Base-by-base conservation (phyloP, 176 grass and related monocot species). In the Hordeum vulgare region DNA sequence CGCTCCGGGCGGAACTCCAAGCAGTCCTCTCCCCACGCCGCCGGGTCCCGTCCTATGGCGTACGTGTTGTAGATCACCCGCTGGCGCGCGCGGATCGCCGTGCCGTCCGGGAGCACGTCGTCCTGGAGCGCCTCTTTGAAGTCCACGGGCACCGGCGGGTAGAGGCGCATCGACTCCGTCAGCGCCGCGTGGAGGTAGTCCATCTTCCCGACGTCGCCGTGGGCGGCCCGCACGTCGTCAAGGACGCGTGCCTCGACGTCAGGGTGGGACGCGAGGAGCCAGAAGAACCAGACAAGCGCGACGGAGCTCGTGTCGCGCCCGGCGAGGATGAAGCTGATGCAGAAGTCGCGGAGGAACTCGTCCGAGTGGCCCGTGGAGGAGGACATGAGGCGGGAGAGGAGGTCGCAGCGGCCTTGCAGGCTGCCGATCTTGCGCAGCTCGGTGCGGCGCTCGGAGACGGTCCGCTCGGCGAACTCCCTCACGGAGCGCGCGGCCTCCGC, bases 281-380 rank as follows among this genome's bases (percentile, higher is more conserved):
- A 94, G 85, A 98, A 98, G 90, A 98, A 98, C 95, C 95, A 98
- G 5, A 83, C 33, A 9, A 98, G 90, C 14, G 81, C 95, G 5
- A 98, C 92, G 66, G 95, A 98, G 88, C 92, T 94, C 36, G 95
- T 98, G 86, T 98, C 95, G 11, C 95, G 95, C 3, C 95, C 95
- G 4, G 95, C 95, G 17, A 98, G 88, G 72, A 98, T 98, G 86
- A 98, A 94, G 85, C 95, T 95, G 88, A 94, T 88, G 79, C 95
- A 98, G 83, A 98, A 90, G 89, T 98, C 95, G 5, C 91, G 88
- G 13, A 98, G 86, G 78, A 98, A 89, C 72, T 84, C 90, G 76
- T 98, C 80, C 7, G 92, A 94, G 82, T 89, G 94, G 9, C 41
- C n/a, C 1, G 64, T 10, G 0, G 75, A 23, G 26, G 72, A 49